phyloP scores from a whole-genome alignment of 1,139 yeast species.

The Dujonia santamariae region DNA sequence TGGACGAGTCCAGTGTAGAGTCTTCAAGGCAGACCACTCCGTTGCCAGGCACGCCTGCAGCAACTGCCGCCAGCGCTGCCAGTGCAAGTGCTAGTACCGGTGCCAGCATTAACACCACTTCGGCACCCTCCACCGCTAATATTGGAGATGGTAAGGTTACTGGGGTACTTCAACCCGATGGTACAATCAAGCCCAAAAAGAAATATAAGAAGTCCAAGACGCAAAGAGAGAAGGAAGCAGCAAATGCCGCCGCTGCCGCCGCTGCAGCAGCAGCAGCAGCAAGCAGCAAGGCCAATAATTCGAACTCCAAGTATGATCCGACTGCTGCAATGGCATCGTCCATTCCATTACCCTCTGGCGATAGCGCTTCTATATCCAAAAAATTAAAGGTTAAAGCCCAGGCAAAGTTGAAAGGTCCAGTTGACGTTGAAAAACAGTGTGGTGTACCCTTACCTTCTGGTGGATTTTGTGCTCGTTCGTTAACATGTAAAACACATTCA shows the following conservation, averaged over 20 bases:
- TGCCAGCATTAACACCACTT: conserved; percentile 3
- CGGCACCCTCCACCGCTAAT: conserved; percentile 10
- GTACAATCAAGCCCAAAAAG: conserved; percentile 34
- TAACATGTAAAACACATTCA: conserved; percentile 95
- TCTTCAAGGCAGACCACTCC: conserved; percentile 42
- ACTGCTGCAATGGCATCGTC: conserved; percentile 5
- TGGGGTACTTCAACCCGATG: too few species aligned
- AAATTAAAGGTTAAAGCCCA: conserved; percentile 47
- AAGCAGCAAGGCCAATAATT: conserved; percentile 2
- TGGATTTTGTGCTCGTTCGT: conserved; percentile 88
- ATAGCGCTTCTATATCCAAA: conserved; percentile 21
- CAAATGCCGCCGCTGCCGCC: conserved; percentile 45
- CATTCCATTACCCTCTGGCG: conserved; percentile 14
- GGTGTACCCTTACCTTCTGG: conserved; percentile 94
- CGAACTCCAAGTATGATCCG: conserved; percentile 6
- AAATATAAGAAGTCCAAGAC: conserved; percentile 45
- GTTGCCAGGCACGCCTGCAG: conserved; percentile 25
- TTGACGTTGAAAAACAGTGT: conserved; percentile 93
- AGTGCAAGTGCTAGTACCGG: conserved; percentile 12
- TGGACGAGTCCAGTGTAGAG: conserved; percentile 41
- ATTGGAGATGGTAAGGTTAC: too few species aligned
- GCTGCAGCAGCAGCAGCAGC: conserved; percentile 30
- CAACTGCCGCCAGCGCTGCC: conserved; percentile 15
- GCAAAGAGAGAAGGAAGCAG: conserved; percentile 46
- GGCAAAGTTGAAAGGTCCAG: conserved; percentile 73